Evolutionary conservation across 202 grass and related monocot species (phyloP).

Genomic region (Saccharum hybrid): DNA sequence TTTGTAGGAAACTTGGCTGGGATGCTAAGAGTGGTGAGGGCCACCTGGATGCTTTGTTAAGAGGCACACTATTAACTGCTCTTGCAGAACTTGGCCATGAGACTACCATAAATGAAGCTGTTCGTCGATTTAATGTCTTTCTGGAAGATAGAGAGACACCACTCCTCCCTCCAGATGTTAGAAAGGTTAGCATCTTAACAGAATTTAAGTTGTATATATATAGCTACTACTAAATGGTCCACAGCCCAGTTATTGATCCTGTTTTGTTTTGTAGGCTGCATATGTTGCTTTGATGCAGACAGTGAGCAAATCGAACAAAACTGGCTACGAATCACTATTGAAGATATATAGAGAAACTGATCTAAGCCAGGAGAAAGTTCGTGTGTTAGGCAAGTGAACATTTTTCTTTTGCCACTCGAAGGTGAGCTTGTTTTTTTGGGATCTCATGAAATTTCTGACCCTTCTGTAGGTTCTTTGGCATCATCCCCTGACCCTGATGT

Average conservation of each 20-base stretch:
- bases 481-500: constrained; percentile 71
- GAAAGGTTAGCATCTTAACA: constrained; percentile 60
- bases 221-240: neutral
- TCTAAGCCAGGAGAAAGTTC: constrained; percentile 96
- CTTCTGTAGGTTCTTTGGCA: constrained; percentile 72
- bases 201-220: constrained; percentile 23
- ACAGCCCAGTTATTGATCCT: constrained; percentile 19
- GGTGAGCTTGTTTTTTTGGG: neutral
- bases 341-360: constrained; percentile 89
- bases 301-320: constrained; percentile 66
- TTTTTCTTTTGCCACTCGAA: neutral
- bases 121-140: constrained; percentile 70
- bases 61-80: constrained; percentile 74
- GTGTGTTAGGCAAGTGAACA: constrained; percentile 64
- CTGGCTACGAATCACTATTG: constrained; percentile 84
- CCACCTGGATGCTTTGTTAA: constrained; percentile 76
- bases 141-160: constrained; percentile 75
- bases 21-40: constrained; percentile 75
- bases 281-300: constrained; percentile 90
- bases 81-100: constrained; percentile 78
- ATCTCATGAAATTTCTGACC: constrained; percentile 3
- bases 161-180: constrained; percentile 82
- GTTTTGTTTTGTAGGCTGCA: constrained; percentile 67
- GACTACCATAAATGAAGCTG: constrained; percentile 75
- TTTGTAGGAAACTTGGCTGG: constrained; percentile 85